Evolutionary conservation across 208 protist genomes (phyloP), one percentile per base, ranked within the genome.

Genomic region (Acanthamoeba royreba): DNA sequence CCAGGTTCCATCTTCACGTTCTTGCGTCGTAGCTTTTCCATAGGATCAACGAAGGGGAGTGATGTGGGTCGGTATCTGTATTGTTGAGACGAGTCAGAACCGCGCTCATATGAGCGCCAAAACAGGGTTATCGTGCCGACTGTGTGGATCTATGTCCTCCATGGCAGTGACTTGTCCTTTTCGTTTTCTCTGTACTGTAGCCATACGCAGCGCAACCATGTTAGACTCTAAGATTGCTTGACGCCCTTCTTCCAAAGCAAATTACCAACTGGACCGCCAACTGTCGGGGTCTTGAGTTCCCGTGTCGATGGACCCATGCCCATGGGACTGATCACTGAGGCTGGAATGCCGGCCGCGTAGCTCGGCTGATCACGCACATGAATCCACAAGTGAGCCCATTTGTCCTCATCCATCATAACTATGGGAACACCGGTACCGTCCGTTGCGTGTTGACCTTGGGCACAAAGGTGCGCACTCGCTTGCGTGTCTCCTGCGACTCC

Each of bases 131-230:
- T 35, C 46, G 40, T n/a, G 52, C 77, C 77, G 77, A 25, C 52
- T 86, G 40, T 35, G 77, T 38, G 77, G 77, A 43, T 86, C 77
- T 5, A 86, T 86, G 46, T 86, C 77, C 46, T 86, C 77, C 77
- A 86, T 86, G 45, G 77, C 77, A 13, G 77, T 86, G 77, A 86
- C 77, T 33, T 86, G 77, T 0, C 77, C 77, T 33, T 86, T 86
- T 52, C 77, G 40, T 38, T 43, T 46, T 33, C 52, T 86, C 52
- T 86, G 77, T 55, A 86, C 77, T 86, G 77, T n/a, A 40, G 1
- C 22, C 25, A 11, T 11, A 1, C 19, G n/a, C 28, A 55, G 74
- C 43, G 43, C n/a, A n/a, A n/a, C n/a, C n/a, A n/a, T n/a, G n/a
- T n/a, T n/a, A n/a, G n/a, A n/a, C n/a, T n/a, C n/a, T n/a, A n/a